Base-by-base conservation (phyloP, 2,329 filamentous ascomycete genomes). In the Penicillium sp. region DNA sequence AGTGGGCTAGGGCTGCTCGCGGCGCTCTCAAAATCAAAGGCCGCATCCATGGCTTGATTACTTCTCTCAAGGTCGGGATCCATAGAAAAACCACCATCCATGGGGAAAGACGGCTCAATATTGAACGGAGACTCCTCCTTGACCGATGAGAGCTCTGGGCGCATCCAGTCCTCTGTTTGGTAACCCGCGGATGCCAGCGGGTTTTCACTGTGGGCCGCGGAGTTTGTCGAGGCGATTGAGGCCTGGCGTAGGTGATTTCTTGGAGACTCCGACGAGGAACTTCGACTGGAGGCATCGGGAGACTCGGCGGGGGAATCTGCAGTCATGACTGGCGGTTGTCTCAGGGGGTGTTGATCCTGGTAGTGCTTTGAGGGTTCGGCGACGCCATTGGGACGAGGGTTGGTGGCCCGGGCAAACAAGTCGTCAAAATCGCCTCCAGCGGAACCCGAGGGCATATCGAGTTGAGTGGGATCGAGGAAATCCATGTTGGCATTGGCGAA, bases 11-110 rank as follows among this genome's bases (percentile, higher is more conserved):
- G 76, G 31, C 75, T 79, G 61, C 76, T 78, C 7, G 75, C 76
- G 28, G 77, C 77, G 54, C 76, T 78, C 39, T 79, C 76, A 56
- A 79, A 79, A 58, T 79, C 77, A 54, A 79, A 79, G 11, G 75
- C 76, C 24, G 76, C 76, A 59, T 77, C 76, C 77, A 79, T 78
- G 14, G 74, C 75, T 56, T 72, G 74, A 55, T 79, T 79, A 53
- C 75, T 79, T 6, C 68, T 72, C 56, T 79, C 77, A 39, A 77
- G 61, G 48, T 79, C 77, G 23, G 70, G 58, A 16, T 71, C 72
- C 53, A 66, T 59, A 5, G 59, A 54, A 46, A 70, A 70, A 5
- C 62, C 62, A 21, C 59, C 62, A 51, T 75, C 71, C 49, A 77
- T 62, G 10, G 69, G 61, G 47, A 72, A 66, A 8, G 69, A 68